A percentile compares a stretch with the other conserved stretches of the same genome.
phyloP scores from a whole-genome alignment of 176 grass and related monocot species.

The Lolium rigidum region DNA sequence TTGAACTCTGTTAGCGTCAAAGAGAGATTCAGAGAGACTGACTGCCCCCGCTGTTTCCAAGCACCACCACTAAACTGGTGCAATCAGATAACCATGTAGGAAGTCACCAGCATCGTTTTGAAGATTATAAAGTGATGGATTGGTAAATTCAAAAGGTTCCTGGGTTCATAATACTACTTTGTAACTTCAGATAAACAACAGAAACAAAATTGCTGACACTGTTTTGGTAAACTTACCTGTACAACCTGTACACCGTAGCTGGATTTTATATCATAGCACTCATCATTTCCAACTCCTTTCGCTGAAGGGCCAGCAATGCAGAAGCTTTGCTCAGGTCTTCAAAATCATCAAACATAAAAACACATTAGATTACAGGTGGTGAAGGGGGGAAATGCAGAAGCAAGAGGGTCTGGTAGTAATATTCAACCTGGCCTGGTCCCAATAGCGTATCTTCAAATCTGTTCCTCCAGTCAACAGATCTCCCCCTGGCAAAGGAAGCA shows the following conservation, averaged over 20 bases:
- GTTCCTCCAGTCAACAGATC: constrained; percentile 85
- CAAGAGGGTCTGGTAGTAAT: not conserved
- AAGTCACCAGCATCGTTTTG: not conserved
- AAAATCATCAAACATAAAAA: constrained; percentile 46
- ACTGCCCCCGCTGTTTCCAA: not conserved
- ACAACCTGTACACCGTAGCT: constrained; percentile 95
- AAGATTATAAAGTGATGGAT: not conserved
- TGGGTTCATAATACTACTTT: not conserved
- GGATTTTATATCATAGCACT: constrained; percentile 85
- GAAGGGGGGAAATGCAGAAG: not conserved
- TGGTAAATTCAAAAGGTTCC: not conserved
- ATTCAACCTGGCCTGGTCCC: constrained; percentile 92
- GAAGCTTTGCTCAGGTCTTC: constrained; percentile 92
- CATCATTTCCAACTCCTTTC: constrained; percentile 75
- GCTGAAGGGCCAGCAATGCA: constrained; percentile 84
- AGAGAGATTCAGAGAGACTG: not conserved
- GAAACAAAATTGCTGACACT: not conserved
- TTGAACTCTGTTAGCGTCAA: not conserved
- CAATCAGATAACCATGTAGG: not conserved
- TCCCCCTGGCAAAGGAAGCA: constrained; percentile 92
- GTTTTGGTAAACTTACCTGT: constrained; percentile 56
- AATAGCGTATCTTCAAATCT: constrained; percentile 93
- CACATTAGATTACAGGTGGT: not conserved
- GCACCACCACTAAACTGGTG: not conserved
- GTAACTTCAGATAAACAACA: not conserved